These are phyloP conservation scores for Gnomoniopsis sp. DNA, from an alignment of 2,329 filamentous ascomycete species.

Conservation along the genomic window DNA sequence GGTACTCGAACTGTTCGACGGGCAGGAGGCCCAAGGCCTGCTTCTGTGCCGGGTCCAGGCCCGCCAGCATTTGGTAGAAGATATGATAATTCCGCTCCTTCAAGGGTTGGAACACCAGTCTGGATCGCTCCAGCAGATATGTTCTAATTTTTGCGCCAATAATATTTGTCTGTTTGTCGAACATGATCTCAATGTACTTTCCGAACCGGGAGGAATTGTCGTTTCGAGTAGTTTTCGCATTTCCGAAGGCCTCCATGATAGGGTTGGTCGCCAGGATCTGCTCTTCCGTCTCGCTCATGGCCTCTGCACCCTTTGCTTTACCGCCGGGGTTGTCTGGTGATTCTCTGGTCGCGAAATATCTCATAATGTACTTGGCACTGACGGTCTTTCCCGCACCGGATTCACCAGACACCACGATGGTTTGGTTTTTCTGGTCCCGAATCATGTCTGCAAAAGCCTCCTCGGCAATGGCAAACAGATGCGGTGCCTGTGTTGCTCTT, in stretches of 20 bases:
- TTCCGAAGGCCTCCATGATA: conserved; percentile 99
- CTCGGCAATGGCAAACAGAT: conserved; percentile 97
- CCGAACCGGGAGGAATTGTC: conserved; percentile 99
- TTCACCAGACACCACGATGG: conserved; percentile 97
- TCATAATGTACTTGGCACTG: conserved; percentile 99
- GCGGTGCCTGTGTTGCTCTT: conserved; percentile 91
- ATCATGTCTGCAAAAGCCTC: conserved; percentile 99
- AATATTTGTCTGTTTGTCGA: conserved; percentile 90
- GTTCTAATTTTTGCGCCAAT: conserved; percentile 97
- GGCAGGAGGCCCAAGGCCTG: conserved; percentile 76
- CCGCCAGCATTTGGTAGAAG: conserved; percentile 95
- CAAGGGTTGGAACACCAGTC: conserved; percentile 92
- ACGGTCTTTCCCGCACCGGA: conserved; percentile 99
- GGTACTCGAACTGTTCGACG: conserved; percentile 89
- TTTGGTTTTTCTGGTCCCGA: conserved; percentile 93
- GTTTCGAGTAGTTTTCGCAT: conserved; percentile 98
- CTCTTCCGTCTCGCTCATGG: conserved; percentile 98
- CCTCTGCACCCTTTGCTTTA: conserved; percentile 68
- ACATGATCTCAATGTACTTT: conserved; percentile 99
- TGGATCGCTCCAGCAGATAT: conserved; percentile 90
- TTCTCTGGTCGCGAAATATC: conserved; percentile 97
- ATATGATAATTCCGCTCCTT: conserved; percentile 99
- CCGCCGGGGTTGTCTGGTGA: conserved; percentile 82
- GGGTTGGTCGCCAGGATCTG: conserved; percentile 97
- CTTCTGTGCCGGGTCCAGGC: conserved; percentile 79